These are phyloP conservation scores for Kwoniella pini DNA, from an alignment of 768 basidiomycete species.

Conservation along the genomic window DNA sequence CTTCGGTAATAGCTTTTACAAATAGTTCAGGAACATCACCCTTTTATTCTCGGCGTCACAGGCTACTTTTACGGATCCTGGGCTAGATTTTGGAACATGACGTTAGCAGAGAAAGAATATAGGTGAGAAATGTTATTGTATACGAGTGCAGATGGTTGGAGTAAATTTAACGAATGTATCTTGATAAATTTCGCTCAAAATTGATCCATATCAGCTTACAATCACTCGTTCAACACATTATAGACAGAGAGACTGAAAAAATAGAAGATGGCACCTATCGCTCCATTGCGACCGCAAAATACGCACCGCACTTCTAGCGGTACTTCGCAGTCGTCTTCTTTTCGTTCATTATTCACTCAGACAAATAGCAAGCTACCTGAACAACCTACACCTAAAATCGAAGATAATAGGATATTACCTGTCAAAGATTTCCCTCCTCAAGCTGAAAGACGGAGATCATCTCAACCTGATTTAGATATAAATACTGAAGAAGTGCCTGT, in stretches of 20 bases:
- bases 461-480: background rate
- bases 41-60: background rate
- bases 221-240: too few species aligned
- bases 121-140: too few species aligned
- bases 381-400: background rate
- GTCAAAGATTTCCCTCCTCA: conserved; percentile 14
- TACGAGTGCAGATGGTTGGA: background rate
- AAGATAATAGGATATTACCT: conserved; percentile 13
- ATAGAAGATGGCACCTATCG: background rate
- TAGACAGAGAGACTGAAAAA: background rate
- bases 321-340: conserved; percentile 6
- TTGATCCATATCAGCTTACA: too few species aligned
- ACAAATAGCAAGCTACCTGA: background rate
- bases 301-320: background rate
- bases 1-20: background rate
- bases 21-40: background rate
- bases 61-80: too few species aligned
- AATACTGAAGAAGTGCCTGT: background rate
- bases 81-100: too few species aligned
- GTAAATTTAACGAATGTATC: background rate
- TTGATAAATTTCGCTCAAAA: too few species aligned
- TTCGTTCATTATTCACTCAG: conserved; percentile 8
- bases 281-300: background rate
- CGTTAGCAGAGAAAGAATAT: too few species aligned
- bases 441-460: conserved; percentile 6